Percentiles rank a stretch among this genome's conserved stretches.
These are phyloP conservation scores for Cucumis hystrix DNA, from an alignment of 306 rosid species.

Conservation along the genomic window DNA sequence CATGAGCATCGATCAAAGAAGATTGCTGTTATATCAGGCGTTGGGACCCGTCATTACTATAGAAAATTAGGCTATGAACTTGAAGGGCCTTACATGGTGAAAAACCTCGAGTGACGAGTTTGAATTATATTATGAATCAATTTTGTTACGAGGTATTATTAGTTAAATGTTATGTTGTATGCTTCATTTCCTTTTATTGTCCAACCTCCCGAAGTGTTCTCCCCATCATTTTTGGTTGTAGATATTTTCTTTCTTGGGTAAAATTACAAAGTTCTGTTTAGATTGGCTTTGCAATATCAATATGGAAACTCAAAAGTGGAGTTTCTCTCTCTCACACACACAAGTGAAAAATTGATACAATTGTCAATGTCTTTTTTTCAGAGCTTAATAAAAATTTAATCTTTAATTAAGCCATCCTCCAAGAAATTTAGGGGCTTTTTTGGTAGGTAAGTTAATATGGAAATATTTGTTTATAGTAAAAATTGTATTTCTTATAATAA, in stretches of 20 bases:
- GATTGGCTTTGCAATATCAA: too few species aligned
- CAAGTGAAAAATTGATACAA: too few species aligned
- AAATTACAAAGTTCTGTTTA: too few species aligned
- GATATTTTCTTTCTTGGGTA: too few species aligned
- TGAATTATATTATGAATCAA: conserved; percentile 3
- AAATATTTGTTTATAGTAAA: too few species aligned
- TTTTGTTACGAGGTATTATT: conserved; percentile 29
- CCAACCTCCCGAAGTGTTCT: not conserved
- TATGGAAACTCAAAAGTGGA: too few species aligned
- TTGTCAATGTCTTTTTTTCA: too few species aligned
- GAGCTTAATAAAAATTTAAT: too few species aligned
- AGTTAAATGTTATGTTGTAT: not conserved
- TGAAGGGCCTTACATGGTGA: conserved; percentile 98
- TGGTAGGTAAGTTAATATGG: too few species aligned
- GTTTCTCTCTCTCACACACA: not conserved
- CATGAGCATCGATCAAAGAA: conserved; percentile 76
- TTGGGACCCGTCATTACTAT: conserved; percentile 92
- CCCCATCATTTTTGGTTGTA: not conserved
- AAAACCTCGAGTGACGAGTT: conserved; percentile 30
- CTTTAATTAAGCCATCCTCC: too few species aligned
- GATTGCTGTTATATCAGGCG: conserved; percentile 86
- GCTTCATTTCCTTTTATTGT: not conserved
- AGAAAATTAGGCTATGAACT: conserved; percentile 86
- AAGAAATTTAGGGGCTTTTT: too few species aligned
- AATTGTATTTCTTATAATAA: too few species aligned